Evolutionary conservation across 2,329 filamentous ascomycete species (phyloP).

Genomic region (Trichoderma atrobrunneum): DNA sequence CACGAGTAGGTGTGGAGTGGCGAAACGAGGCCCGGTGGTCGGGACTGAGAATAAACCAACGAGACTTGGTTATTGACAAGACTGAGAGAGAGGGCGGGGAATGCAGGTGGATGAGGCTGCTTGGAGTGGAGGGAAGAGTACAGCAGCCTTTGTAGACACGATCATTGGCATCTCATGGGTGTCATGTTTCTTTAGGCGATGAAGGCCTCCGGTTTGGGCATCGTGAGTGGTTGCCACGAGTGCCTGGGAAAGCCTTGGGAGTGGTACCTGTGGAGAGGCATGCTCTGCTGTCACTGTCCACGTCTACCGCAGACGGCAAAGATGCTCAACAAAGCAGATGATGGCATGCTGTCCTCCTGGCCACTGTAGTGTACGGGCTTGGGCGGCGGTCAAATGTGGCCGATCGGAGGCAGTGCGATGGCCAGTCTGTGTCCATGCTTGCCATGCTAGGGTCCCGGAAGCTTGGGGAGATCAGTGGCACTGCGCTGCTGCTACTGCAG

Average conservation of each 20-base stretch:
- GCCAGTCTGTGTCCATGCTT: slow-evolving; percentile 3
- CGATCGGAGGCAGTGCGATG: slow-evolving; percentile 20
- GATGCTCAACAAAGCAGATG: neutral
- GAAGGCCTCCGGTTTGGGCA: slow-evolving; percentile 25
- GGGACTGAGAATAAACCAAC: slow-evolving; percentile 2
- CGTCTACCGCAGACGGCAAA: neutral
- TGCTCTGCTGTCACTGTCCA: slow-evolving; percentile 23
- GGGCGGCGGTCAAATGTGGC: slow-evolving; percentile 16
- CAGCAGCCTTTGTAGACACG: slow-evolving; percentile 11
- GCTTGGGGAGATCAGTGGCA: slow-evolving; percentile 19
- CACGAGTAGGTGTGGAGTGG: slow-evolving; percentile 18
- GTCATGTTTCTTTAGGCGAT: slow-evolving; percentile 31
- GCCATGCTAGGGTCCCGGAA: slow-evolving; percentile 13
- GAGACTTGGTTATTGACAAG: slow-evolving; percentile 3
- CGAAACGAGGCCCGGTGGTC: slow-evolving; percentile 17
- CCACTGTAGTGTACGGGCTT: neutral
- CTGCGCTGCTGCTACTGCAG: slow-evolving; percentile 14
- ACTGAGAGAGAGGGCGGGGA: slow-evolving; percentile 3
- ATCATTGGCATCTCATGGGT: slow-evolving; percentile 9
- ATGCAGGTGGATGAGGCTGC: slow-evolving; percentile 3
- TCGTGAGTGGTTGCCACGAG: slow-evolving; percentile 32
- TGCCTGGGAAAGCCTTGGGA: slow-evolving; percentile 26
- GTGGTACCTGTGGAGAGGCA: slow-evolving; percentile 25
- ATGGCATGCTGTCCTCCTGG: neutral
- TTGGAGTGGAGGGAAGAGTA: neutral